Evolutionary conservation across 2,329 filamentous ascomycete species (phyloP).

Genomic region (Geosmithia flava): DNA sequence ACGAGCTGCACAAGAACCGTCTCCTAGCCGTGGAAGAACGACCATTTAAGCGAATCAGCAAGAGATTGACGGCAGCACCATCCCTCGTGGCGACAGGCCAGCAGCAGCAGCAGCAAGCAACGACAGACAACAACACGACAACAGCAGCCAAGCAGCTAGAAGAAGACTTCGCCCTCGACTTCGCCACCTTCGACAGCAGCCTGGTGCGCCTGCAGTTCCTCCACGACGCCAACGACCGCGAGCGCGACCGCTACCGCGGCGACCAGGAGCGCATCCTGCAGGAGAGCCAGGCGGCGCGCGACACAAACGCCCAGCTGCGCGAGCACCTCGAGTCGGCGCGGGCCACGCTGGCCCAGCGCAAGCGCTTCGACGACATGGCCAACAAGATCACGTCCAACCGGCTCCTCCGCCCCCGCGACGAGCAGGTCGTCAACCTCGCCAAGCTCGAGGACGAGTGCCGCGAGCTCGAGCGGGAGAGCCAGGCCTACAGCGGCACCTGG

Average conservation of each 20-base stretch:
- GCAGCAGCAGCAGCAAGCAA: constrained; percentile 23
- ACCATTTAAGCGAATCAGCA: constrained; percentile 79
- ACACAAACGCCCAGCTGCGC: constrained; percentile 60
- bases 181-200: constrained; percentile 75
- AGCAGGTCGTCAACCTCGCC: constrained; percentile 63
- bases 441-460: constrained; percentile 83
- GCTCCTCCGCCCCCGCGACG: constrained; percentile 69
- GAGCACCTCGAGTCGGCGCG: constrained; percentile 67
- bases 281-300: constrained; percentile 66
- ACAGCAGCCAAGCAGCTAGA: constrained; percentile 51
- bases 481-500: constrained; percentile 74
- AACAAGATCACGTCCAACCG: constrained; percentile 77
- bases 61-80: constrained; percentile 60
- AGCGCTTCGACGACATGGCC: constrained; percentile 77
- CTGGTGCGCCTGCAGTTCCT: constrained; percentile 84
- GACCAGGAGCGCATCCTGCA: constrained; percentile 70
- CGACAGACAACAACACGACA: constrained; percentile 17
- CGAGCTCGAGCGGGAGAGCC: constrained; percentile 74
- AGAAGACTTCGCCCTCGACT: constrained; percentile 78
- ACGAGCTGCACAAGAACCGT: constrained; percentile 76
- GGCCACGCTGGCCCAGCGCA: constrained; percentile 63
- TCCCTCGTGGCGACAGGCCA: constrained; percentile 36
- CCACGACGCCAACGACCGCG: constrained; percentile 66
- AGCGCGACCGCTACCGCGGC: constrained; percentile 70
- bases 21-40: constrained; percentile 86